Base-by-base conservation (phyloP, 345 rosid genomes). In the Aurinia saxatilis region DNA sequence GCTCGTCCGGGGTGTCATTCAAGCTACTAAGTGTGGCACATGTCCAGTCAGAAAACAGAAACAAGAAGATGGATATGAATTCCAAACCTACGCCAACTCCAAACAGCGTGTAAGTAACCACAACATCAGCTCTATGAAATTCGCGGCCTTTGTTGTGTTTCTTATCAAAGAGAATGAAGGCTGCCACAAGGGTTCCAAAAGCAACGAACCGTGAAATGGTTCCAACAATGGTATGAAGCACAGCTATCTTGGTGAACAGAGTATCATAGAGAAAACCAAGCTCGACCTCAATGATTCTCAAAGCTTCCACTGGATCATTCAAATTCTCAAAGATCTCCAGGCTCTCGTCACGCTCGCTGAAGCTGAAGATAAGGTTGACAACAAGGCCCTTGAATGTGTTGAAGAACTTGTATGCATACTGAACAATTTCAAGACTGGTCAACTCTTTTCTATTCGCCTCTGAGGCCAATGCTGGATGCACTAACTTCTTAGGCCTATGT, bases 21-120 rank as follows among this genome's bases (percentile, higher is more conserved):
- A 63, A 25, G 18, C 60, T 60, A 34, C 51, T 39, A 1, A 76
- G 71, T 27, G 44, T 3, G 10, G 53, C 77, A 6, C 64, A 73
- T 0, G 78, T 80, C 87, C 91, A 79, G 33, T 88, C 79, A 0
- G 89, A 85, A 44, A 81, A 73, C 49, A 78, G 3, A 36, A 78
- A 71, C 84, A 77, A 75, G 39, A 71, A 0, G 2, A 80, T 3
- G 3, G 83, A 63, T 8, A 78, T 30, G 5, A 51, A 6, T 44
- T 88, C 89, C 6, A 84, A 75, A 2, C 55, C 65, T 11, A 83
- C 5, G 3, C 83, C 87, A 44, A 78, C 84, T 5, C 35, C 21
- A 18, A 85, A 67, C 70, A 85, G 59, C 4, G 74, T 62, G 49
- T 77, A 80, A 7, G 91, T 81, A 39, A 85, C 36, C 5, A 18